Conservation (phyloP, 1,284 basidiomycete genomes). For the Boletus hoseneyae region DNA sequence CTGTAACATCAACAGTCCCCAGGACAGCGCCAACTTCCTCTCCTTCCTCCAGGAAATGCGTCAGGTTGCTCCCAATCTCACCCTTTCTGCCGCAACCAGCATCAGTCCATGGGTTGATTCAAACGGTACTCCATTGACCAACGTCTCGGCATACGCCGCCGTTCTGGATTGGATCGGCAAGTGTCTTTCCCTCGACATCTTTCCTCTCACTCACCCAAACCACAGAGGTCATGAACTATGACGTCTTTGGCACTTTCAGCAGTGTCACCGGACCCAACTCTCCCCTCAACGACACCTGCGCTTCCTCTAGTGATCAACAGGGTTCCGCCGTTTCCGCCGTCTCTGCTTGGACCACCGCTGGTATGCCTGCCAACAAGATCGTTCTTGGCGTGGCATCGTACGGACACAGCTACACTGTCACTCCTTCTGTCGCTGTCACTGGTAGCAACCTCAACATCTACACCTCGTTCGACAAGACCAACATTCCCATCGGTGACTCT, state of each 20-base stretch:
- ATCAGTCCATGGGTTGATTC: conserved; percentile 64
- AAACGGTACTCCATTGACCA: conserved; percentile 52
- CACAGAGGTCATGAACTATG: conserved; percentile 80
- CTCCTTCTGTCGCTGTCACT: conserved; percentile 38
- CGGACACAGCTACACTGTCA: conserved; percentile 54
- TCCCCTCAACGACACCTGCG: conserved; percentile 76
- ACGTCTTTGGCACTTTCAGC: conserved; percentile 63
- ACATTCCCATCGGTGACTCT: conserved; percentile 50
- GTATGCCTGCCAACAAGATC: conserved; percentile 76
- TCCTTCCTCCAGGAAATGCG: conserved; percentile 74
- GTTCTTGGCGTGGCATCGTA: conserved; percentile 81
- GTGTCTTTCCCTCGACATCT: conserved; percentile 16
- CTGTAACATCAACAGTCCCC: conserved; percentile 61
- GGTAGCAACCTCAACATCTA: conserved; percentile 40
- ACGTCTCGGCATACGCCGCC: conserved; percentile 68
- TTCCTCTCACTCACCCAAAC: conserved; percentile 20
- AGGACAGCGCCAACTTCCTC: conserved; percentile 74
- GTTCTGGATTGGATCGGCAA: conserved; percentile 71
- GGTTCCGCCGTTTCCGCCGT: conserved; percentile 79
- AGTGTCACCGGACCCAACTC: conserved; percentile 72
- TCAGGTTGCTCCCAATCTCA: conserved; percentile 52
- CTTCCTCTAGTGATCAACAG: conserved; percentile 52
- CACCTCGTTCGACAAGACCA: conserved; percentile 46
- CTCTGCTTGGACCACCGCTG: conserved; percentile 70
- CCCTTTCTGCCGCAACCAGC: conserved; percentile 73